Percentiles rank a stretch among this genome's conserved stretches.
Evolutionary conservation across 2,329 filamentous ascomycete genomes (phyloP).

Genomic region (Daldinia sp.): DNA sequence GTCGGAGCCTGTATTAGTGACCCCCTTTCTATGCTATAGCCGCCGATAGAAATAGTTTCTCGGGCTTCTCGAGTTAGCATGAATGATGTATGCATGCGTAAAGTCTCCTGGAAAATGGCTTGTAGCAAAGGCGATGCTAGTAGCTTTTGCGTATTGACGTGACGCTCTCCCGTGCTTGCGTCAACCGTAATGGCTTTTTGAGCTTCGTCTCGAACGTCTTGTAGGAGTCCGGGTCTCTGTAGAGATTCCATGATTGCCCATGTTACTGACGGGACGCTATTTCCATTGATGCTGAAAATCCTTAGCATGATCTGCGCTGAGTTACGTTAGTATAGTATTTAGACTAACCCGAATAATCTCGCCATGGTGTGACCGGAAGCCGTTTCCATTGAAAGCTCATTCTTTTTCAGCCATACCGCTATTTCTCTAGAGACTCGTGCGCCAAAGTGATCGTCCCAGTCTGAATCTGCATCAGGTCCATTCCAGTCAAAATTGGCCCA

Average conservation of each 20-base stretch:
- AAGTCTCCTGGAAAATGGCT: conserved; percentile 42
- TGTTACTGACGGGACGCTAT: conserved; percentile 41
- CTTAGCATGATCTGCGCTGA: background rate
- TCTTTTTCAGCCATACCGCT: conserved; percentile 6
- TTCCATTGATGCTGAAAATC: conserved; percentile 22
- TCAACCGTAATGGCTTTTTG: background rate
- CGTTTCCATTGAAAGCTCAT: background rate
- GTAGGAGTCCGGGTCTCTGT: conserved; percentile 29
- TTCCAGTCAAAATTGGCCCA: conserved; percentile 3
- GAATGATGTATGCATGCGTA: conserved; percentile 44
- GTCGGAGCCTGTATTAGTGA: conserved; percentile 40
- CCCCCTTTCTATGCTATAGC: conserved; percentile 30
- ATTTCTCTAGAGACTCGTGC: conserved; percentile 7
- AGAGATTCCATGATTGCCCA: conserved; percentile 45
- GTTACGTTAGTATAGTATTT: background rate
- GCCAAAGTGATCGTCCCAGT: conserved; percentile 11
- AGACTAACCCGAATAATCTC: conserved; percentile 1
- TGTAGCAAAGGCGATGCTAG: conserved; percentile 41
- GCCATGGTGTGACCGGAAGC: conserved; percentile 7
- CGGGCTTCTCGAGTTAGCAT: conserved; percentile 36
- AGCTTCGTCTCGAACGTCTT: conserved; percentile 8
- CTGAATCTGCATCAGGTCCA: background rate
- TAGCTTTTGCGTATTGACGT: conserved; percentile 24
- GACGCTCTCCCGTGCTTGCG: background rate
- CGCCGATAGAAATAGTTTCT: conserved; percentile 29